phyloP scores from a whole-genome alignment of 352 stramenopile genomes.

The Blastocystis sp. region DNA sequence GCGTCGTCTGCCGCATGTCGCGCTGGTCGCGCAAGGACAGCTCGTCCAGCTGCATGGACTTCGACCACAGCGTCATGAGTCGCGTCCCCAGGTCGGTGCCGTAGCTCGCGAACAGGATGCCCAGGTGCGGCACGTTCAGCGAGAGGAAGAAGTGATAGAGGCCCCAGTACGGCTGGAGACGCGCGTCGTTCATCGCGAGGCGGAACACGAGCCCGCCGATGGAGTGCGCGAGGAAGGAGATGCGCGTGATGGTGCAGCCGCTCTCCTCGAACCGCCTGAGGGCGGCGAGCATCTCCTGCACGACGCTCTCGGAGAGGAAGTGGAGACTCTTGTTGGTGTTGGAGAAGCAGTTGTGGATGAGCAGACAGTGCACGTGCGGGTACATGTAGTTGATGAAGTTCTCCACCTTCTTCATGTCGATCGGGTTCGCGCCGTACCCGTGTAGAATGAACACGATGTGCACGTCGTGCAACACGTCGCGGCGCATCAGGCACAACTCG shows the following conservation, averaged over 20 bases:
- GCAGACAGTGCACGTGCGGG: conserved; percentile 41
- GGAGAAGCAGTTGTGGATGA: conserved; percentile 56
- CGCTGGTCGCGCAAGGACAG: conserved; percentile 37
- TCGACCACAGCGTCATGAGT: conserved; percentile 5
- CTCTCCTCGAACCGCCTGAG: neutral
- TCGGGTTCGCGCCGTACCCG: conserved; percentile 54
- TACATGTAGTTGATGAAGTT: conserved; percentile 36
- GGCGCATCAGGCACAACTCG: conserved; percentile 16
- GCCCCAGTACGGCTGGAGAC: neutral
- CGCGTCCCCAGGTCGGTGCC: conserved; percentile 19
- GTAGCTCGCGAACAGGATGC: conserved; percentile 29
- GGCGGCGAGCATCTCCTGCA: conserved; percentile 14
- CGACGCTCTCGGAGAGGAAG: conserved; percentile 42
- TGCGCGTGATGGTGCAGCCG: neutral
- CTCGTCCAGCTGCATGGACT: conserved; percentile 51
- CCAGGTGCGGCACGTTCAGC: conserved; percentile 53
- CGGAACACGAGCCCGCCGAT: conserved; percentile 56
- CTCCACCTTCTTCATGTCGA: conserved; percentile 65
- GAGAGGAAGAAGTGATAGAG: conserved; percentile 61
- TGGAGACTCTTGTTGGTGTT: conserved; percentile 30
- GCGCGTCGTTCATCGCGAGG: conserved; percentile 21
- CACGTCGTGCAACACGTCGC: neutral
- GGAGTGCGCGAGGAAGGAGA: conserved; percentile 65
- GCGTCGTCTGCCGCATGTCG: conserved; percentile 43
- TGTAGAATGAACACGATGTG: conserved; percentile 70